phyloP scores from a whole-genome alignment of 306 rosid genomes.

The Vigna nakashimae region DNA sequence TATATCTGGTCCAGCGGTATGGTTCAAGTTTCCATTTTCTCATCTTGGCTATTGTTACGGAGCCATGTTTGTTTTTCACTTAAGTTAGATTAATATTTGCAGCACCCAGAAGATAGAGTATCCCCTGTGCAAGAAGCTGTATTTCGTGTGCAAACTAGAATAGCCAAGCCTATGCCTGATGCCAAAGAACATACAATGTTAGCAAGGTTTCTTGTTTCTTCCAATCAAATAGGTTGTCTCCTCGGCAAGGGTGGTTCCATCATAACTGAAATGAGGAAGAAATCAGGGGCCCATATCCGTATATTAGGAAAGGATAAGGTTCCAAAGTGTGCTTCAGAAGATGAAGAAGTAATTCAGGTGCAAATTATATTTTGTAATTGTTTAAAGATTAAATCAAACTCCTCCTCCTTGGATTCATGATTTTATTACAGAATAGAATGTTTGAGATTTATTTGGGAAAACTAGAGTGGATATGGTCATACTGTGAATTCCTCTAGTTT shows the following conservation, averaged over 20 bases:
- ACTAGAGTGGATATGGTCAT: neutral
- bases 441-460: conserved; percentile 15
- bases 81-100: conserved; percentile 54
- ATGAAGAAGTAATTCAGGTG: conserved; percentile 94
- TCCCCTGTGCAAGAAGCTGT: conserved; percentile 97
- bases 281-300: conserved; percentile 86
- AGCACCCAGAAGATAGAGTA: conserved; percentile 95
- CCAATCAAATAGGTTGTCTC: conserved; percentile 91
- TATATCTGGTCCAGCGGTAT: conserved; percentile 91
- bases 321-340: conserved; percentile 86
- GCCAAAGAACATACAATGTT: conserved; percentile 66
- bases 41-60: conserved; percentile 28
- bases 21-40: conserved; percentile 41
- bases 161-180: conserved; percentile 75
- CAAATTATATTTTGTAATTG: conserved; percentile 7
- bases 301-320: conserved; percentile 84
- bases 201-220: conserved; percentile 87
- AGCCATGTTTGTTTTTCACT: conserved; percentile 38
- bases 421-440: neutral
- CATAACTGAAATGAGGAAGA: conserved; percentile 94
- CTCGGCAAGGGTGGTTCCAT: conserved; percentile 95
- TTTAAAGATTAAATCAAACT: conserved; percentile 9
- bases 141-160: conserved; percentile 83
- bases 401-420: conserved; percentile 3
- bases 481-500: conserved; percentile 24